Base-by-base conservation (phyloP, 371 early-diverging fungal species). In the Blyttiomyces sp. region DNA sequence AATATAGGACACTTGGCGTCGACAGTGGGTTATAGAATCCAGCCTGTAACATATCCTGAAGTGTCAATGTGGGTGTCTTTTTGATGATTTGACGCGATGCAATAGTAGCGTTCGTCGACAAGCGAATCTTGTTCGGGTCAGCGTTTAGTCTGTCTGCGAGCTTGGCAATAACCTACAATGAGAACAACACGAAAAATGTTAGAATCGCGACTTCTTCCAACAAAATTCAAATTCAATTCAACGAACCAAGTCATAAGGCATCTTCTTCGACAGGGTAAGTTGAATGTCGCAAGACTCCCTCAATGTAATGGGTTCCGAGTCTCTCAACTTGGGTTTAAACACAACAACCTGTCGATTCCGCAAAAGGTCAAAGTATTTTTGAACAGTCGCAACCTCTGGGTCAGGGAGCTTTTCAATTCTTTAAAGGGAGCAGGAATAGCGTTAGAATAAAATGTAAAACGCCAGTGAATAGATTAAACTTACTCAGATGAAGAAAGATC, bases 301-400 rank as follows among this genome's bases (percentile, higher is more conserved):
- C 35, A 43, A 53, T 28, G 73, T 71, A 23, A 69, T 68, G n/a
- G n/a, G n/a, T n/a, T n/a, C n/a, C n/a, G n/a, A n/a, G 21, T 56
- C 61, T 31, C 68, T 68, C 6, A 68, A 61, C 57, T 76, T 83
- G 42, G 87, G 85, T 46, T 83, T 79, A 76, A 95, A 94, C 9
- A 68, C 52, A 0, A 96, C 83, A 4, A 69, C 53, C 7, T 90
- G 71, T 35, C 86, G 79, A 73, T 88, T 85, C 46, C 73, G 70
- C 49, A 91, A 73, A 48, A 79, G 78, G 21, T 91, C 88, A 78
- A 87, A 90, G 74, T 86, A 95, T 11, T 75, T 71, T 16, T 86
- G 77, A 4, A 89, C 87, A 5, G 77, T 79, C 5, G 71, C 62
- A 48, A 78, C 69, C 26, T 48, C 31, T 9, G 66, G 61, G 31